Conservation (phyloP, 2,329 filamentous ascomycete species). For the Epichloe scottii region DNA sequence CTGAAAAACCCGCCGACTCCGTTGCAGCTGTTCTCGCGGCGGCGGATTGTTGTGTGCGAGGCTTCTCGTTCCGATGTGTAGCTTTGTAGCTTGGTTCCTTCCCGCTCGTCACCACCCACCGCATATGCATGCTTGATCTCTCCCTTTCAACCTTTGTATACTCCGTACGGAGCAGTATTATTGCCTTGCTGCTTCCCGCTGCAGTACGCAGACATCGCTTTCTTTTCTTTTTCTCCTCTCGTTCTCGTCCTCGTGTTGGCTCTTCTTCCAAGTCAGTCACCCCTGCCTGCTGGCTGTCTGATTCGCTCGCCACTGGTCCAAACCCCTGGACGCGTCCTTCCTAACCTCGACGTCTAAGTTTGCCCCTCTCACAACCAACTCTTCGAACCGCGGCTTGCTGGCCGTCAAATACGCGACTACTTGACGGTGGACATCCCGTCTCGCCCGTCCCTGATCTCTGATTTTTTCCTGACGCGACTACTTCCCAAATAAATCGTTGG, state of each 20-base stretch:
- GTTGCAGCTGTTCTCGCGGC: too few relatives aligned
- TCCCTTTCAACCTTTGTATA: not conserved
- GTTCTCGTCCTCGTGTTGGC: not conserved
- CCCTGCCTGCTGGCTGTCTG: not conserved
- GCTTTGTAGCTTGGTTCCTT: constrained; percentile 1
- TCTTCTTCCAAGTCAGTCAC: not conserved
- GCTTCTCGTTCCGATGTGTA: too few relatives aligned
- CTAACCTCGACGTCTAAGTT: not conserved
- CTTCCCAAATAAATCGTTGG: not conserved
- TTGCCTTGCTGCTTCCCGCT: not conserved
- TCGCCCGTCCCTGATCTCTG: not conserved
- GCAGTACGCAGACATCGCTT: not conserved
- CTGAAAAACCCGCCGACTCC: constrained; percentile 5
- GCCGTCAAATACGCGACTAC: not conserved
- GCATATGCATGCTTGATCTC: not conserved
- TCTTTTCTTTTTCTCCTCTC: not conserved
- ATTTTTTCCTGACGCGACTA: not conserved
- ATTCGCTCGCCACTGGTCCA: not conserved
- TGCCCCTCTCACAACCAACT: not conserved
- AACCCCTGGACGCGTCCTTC: not conserved
- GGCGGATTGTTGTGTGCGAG: too few relatives aligned
- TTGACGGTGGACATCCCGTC: not conserved
- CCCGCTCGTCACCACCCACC: not conserved
- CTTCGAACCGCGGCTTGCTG: not conserved
- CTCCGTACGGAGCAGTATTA: too few relatives aligned